Evolutionary conservation across 257 asterid species (phyloP), one percentile per base, ranked within the genome.

Genomic region (Penstemon newberryi): DNA sequence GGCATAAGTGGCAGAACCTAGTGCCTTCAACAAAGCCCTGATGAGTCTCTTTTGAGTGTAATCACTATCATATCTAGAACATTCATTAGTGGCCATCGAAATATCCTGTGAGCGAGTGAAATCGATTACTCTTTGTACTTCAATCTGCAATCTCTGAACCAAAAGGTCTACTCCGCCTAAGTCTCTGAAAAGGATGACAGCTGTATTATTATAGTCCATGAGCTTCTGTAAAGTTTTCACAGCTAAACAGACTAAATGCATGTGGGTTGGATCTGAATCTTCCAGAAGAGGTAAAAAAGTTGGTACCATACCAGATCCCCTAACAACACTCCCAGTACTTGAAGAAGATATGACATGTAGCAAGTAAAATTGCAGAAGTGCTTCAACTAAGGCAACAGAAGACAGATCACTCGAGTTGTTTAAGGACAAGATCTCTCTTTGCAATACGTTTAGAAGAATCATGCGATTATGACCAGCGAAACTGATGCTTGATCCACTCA

Each of bases 221-320:
- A 92, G 93, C 87, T 92, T 92, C 75, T 92, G 98, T 60, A 92
- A 71, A 67, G 98, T 92, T 73, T 89, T 92, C 72, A 88, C 96
- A 68, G 98, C 98, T 76, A 89, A 77, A 75, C 85, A 89, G 51
- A 92, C 98, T 53, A 92, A 96, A 83, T 87, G 98, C 73, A 85
- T 50, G 67, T 85, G 96, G n/a, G 81, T 66, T 25, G 88, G 95
- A 72, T 85, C 91, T 44, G 96, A 81, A 67, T 89, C 96, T 78
- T 86, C 96, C 64, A 92, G 59, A 60, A 92, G 91, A 50, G 98
- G 98, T 80, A 92, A 76, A 73, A 92, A 89, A 63, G 98, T 89
- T 3, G 98, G 96, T 9, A 92, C 98, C 96, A 92, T 92, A 60
- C 98, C 96, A 5, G 98, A 92, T 63, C 98, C 98, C 79, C 98